Evolutionary conservation across 2,329 filamentous ascomycete species (phyloP), one percentile per base, ranked within the genome.

Genomic region (Cytospora schulzeri): DNA sequence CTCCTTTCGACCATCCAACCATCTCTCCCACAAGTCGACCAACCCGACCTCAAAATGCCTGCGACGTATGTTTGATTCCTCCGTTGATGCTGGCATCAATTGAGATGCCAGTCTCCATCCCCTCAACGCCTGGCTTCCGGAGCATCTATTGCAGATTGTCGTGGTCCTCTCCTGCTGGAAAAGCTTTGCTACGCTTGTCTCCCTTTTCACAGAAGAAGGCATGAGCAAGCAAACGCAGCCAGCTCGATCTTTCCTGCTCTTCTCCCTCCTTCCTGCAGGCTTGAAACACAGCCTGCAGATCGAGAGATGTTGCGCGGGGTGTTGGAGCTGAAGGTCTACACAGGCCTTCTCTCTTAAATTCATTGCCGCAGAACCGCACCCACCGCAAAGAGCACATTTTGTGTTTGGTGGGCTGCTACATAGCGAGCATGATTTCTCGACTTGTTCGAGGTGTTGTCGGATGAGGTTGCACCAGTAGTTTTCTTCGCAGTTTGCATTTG

Each of bases 151-250:
- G 82, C 80, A 87, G 88, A 90, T 92, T 91, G 89, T 91, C 85
- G 87, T 86, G 84, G 90, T 92, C 88, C 88, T 90, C 88, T 92
- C 87, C 63, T 66, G 88, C 90, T 92, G 88, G 88, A 85, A 77
- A 70, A 78, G 72, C 72, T 73, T 73, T 73, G 68, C 71, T 71
- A 73, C 54, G 50, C n/a, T 72, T 73, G 68, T 70, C 71, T 72
- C 41, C 29, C n/a, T 24, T 35, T 60, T 59, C 4, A 15, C 11
- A 54, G 69, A 60, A 62, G 51, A 70, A 63, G 67, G 60, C 66
- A 62, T 71, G 69, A 71, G 73, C 77, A 71, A 71, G 73, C 77
- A 71, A 76, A 78, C 72, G 78, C 81, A 81, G 83, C 88, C 89
- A 92, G 90, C 90, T 93, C 90, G 90, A 93, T 91, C 78, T 81